phyloP scores from a whole-genome alignment of 805 yeast genomes.

The Candida ulmi region DNA sequence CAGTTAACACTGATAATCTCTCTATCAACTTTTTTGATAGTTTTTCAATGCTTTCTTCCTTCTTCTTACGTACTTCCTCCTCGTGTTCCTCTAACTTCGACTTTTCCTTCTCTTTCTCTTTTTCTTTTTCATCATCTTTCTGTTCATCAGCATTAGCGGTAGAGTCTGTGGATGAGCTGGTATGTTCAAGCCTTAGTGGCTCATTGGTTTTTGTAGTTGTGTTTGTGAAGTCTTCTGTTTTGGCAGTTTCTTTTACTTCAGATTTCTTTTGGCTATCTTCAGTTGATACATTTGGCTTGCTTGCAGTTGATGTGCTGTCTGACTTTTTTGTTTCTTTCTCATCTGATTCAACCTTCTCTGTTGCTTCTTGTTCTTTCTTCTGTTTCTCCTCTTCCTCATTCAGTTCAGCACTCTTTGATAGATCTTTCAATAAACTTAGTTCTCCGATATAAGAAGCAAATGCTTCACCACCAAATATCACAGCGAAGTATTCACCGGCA shows the following conservation, averaged over 20 bases:
- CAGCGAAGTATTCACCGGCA: constrained; percentile 64
- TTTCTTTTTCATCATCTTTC: constrained; percentile 20
- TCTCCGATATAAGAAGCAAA: constrained; percentile 87
- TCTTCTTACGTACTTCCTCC: constrained; percentile 66
- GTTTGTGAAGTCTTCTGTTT: not conserved
- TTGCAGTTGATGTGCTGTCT: too few relatives aligned
- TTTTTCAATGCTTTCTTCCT: constrained; percentile 57
- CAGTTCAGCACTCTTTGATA: constrained; percentile 56
- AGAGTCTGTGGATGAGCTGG: too few relatives aligned
- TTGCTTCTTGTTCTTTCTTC: constrained; percentile 13
- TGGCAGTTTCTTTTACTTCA: not conserved
- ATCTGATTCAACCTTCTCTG: too few relatives aligned
- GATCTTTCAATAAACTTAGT: constrained; percentile 67
- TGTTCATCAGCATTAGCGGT: not conserved
- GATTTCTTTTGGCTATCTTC: too few relatives aligned
- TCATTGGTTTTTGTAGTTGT: not conserved
- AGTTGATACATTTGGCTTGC: too few relatives aligned
- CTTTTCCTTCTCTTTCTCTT: constrained; percentile 38
- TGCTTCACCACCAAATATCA: constrained; percentile 86
- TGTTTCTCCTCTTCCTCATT: constrained; percentile 41
- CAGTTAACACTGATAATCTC: constrained; percentile 49
- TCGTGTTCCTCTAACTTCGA: constrained; percentile 57
- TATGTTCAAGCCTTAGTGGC: not conserved
- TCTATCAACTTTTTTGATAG: constrained; percentile 54
- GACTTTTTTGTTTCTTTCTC: too few relatives aligned